Evolutionary conservation across 192 early-diverging fungal genomes (phyloP), one percentile per base, ranked within the genome.

Genomic region (Linnemannia exigua): DNA sequence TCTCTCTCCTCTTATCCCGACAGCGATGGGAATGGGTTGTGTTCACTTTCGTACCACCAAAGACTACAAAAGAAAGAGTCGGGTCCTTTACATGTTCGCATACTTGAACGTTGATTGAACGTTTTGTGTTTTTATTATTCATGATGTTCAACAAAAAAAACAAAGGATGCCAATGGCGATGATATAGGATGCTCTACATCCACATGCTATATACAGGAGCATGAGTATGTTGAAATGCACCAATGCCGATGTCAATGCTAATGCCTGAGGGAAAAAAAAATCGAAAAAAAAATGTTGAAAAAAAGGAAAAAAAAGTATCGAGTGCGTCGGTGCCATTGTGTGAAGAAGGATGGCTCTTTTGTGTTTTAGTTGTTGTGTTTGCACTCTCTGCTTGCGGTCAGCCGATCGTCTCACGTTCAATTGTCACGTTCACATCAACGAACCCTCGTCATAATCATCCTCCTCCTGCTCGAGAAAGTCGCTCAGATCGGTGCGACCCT

Each of bases 361-460:
- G 52, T 50, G 15, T 11, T 22, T 54, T n/a, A 8, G 52, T n/a
- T 25, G n/a, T n/a, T n/a, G n/a, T n/a, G n/a, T n/a, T n/a, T n/a
- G n/a, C n/a, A n/a, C n/a, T n/a, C n/a, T n/a, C n/a, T n/a, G n/a
- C n/a, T n/a, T n/a, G n/a, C n/a, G n/a, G n/a, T n/a, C n/a, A n/a
- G n/a, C n/a, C n/a, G n/a, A n/a, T n/a, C n/a, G n/a, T n/a, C n/a
- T 54, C 22, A 25, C 20, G 54, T 58, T 58, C 25, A n/a, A 31
- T 41, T 48, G 44, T 11, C 36, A 50, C 31, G 36, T 12, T 74
- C 70, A 81, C n/a, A 76, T 66, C 41, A 81, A 76, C 17, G 80
- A 76, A 16, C 68, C 74, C 1, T 84, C 82, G 46, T 84, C 82
- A 51, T 63, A 41, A n/a, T 31, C 72, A 41, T 68, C 63, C 25